Base-by-base conservation (phyloP, 2,329 filamentous ascomycete species). In the Penicillium sp. region DNA sequence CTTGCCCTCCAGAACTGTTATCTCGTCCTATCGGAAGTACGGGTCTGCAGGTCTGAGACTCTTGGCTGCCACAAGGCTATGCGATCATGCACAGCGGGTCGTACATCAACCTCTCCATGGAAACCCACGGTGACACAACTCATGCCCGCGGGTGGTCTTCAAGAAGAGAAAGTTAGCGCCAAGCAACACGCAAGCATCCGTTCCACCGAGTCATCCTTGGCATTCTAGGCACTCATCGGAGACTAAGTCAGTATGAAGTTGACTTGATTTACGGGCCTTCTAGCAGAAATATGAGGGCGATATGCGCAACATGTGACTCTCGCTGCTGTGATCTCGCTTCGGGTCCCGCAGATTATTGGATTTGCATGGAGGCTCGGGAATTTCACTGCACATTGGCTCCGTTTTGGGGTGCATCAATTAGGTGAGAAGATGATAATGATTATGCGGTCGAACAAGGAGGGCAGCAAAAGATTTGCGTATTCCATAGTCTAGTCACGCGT, bases 191-290 rank as follows among this genome's bases (percentile, higher is more conserved):
- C 57, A 52, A 56, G 45, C 42, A 40, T 18, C 13, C 29, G 56
- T 60, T 59, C 50, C 47, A 55, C 60, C 57, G 59, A 59, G 57
- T 43, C 32, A 36, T 48, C 43, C 58, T 62, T 62, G 60, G 60
- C 60, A 29, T 23, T 39, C 44, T 47, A 29, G 47, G 38, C 53
- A 18, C 26, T 39, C 46, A 36, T 56, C 46, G 51, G 51, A 34
- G 51, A 47, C 48, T 51, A 51, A 50, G 9, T 49, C 44, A 27
- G 34, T 5, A 14, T 23, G 34, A 38, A 38, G 3, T 43, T 34
- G 32, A 30, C 30, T 27, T 18, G 36, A 32, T 38, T 26, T 39
- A 10, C 43, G 41, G 45, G 27, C 45, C 41, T 34, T 29, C 29
- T 8, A 42, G 29, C 36, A 29, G 23, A 41, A 36, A 47, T 8